These are phyloP conservation scores for Alternaria sp. DNA, from an alignment of 2,329 filamentous ascomycete genomes.

Conservation along the genomic window DNA sequence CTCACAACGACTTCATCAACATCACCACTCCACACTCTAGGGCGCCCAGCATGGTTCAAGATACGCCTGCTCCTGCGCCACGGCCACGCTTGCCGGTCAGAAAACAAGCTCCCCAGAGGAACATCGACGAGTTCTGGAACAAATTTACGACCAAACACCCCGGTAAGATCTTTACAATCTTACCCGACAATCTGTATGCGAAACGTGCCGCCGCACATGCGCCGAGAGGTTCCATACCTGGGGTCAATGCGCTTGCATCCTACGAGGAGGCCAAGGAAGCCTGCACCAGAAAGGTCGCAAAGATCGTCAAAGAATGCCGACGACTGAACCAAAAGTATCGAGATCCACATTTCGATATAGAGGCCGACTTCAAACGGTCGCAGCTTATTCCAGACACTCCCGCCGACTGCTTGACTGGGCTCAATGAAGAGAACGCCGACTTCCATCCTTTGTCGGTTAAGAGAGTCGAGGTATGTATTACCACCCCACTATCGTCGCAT, in stretches of 20 bases:
- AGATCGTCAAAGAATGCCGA: slow-evolving; percentile 68
- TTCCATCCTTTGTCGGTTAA: slow-evolving; percentile 74
- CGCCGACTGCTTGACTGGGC: slow-evolving; percentile 59
- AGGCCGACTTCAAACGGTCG: slow-evolving; percentile 70
- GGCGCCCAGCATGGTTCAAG: slow-evolving; percentile 45
- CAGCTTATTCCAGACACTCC: slow-evolving; percentile 40
- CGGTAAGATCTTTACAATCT: slow-evolving; percentile 73
- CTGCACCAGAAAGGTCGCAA: slow-evolving; percentile 67
- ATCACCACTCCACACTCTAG: slow-evolving; percentile 44
- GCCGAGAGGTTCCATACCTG: slow-evolving; percentile 61
- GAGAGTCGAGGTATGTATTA: slow-evolving; percentile 61
- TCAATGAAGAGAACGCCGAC: slow-evolving; percentile 48
- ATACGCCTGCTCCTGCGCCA: slow-evolving; percentile 21
- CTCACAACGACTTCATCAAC: slow-evolving; percentile 46
- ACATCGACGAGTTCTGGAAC: slow-evolving; percentile 75
- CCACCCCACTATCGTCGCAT: not conserved
- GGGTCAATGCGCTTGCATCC: slow-evolving; percentile 68
- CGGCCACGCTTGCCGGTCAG: slow-evolving; percentile 43
- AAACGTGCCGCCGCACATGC: slow-evolving; percentile 64
- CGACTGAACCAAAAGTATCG: slow-evolving; percentile 85
- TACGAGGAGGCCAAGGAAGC: slow-evolving; percentile 75
- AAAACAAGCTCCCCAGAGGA: slow-evolving; percentile 67
- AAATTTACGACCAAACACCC: slow-evolving; percentile 72
- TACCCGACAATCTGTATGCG: slow-evolving; percentile 72
- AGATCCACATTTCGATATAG: slow-evolving; percentile 86